These are phyloP conservation scores for Ogataea sp. DNA, from an alignment of 805 yeast genomes.

Conservation along the genomic window DNA sequence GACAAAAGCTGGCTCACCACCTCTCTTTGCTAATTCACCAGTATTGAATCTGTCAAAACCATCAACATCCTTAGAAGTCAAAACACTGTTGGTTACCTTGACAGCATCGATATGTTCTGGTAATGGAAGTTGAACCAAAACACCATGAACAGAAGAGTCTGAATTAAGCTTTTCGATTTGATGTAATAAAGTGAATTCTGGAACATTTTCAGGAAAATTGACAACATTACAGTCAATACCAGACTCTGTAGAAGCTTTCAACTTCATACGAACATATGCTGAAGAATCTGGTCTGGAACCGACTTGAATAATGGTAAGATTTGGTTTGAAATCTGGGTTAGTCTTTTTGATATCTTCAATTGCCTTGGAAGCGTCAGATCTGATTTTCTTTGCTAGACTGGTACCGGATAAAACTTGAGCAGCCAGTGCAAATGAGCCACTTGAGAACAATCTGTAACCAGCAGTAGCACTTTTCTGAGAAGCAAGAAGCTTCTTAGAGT, in stretches of 20 bases:
- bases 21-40: constrained; percentile 69
- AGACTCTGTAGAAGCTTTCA: constrained; percentile 68
- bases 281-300: constrained; percentile 73
- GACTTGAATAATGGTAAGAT: constrained; percentile 64
- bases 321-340: constrained; percentile 54
- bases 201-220: constrained; percentile 46
- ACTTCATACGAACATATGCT: constrained; percentile 75
- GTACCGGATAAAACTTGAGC: constrained; percentile 38
- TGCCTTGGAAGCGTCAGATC: constrained; percentile 33
- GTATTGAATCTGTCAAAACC: constrained; percentile 75
- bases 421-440: constrained; percentile 4
- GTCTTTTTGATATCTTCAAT: constrained; percentile 32
- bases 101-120: constrained; percentile 67
- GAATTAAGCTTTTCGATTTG: constrained; percentile 49
- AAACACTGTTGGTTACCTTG: constrained; percentile 57
- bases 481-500: too few species aligned
- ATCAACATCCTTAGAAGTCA: constrained; percentile 68
- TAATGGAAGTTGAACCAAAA: constrained; percentile 69
- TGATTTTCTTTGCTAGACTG: constrained; percentile 33
- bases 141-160: constrained; percentile 57
- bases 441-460: too few species aligned
- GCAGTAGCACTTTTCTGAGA: too few species aligned
- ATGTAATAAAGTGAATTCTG: constrained; percentile 48
- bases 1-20: constrained; percentile 60
- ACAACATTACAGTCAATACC: constrained; percentile 54